Base-by-base conservation (phyloP, 805 yeast genomes). In the Hanseniaspora pseudoguilliermondii region DNA sequence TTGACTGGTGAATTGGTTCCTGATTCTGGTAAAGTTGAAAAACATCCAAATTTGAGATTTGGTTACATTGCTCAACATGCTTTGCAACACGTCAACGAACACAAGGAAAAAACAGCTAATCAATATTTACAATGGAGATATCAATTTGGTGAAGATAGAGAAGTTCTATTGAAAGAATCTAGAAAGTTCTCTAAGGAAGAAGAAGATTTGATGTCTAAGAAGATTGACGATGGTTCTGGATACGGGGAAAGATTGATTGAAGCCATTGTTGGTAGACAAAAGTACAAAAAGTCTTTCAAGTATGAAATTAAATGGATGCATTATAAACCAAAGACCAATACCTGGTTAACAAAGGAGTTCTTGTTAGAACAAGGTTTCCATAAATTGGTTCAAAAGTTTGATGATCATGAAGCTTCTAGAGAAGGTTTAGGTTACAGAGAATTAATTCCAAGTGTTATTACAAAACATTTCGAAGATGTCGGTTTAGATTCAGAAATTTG, bases 41-140 rank as follows among this genome's bases (percentile, higher is more conserved):
- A 93, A 71, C 98, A 91, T 75, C 97, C 97, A 61, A 91, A 91
- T 72, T 77, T 93, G 73, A 89, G 98, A 77, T 88, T 91, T 64
- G 98, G 97, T 58, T 91, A 91, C 75, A 93, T 91, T 75, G 97
- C 97, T 21, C 98, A 91, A 76, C 97, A 91, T 66, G 97, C 98
- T 38, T 80, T 91, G 68, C 96, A 89, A 72, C 97, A 91, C 67
- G 97, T 91, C 58, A 95, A 93, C 69, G 83, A 84, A 74, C 98
- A 91, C 73, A 88, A 90, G 73, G 98, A 91, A 71, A 89, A 89
- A 75, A 91, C 97, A 16, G 96, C 98, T 49, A 91, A 90, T 68
- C 97, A 91, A 75, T 91, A 91, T 71, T 77, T 91, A 69, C 97
- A 93, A 75, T 91, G 98, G 98, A 83, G 98, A 75, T 91, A 91